phyloP scores from a whole-genome alignment of 1,284 basidiomycete species.

The Sporisorium scitamineum region DNA sequence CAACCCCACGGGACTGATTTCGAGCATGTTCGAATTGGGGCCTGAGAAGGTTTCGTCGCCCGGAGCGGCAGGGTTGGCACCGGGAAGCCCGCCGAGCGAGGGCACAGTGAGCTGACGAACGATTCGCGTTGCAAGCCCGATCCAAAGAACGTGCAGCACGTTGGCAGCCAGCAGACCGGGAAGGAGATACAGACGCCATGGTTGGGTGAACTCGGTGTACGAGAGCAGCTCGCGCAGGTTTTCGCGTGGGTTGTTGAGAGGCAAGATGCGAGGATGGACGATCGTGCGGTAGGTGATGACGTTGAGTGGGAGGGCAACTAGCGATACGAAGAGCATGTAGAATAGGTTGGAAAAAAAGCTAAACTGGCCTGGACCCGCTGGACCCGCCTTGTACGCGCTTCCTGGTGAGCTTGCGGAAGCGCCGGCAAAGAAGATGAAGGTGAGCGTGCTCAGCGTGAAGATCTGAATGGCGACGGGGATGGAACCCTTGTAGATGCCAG shows the following conservation, averaged over 20 bases:
- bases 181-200: constrained; percentile 62
- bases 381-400: constrained; percentile 58
- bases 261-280: constrained; percentile 61
- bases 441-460: constrained; percentile 46
- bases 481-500: constrained; percentile 64
- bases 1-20: constrained; percentile 54
- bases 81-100: constrained; percentile 48
- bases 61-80: constrained; percentile 41
- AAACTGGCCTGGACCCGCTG: constrained; percentile 57
- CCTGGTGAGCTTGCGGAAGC: constrained; percentile 38
- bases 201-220: constrained; percentile 57
- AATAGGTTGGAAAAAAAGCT: constrained; percentile 59
- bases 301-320: constrained; percentile 60
- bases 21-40: constrained; percentile 52
- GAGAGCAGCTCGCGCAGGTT: constrained; percentile 61
- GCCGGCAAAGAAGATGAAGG: constrained; percentile 55
- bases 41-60: constrained; percentile 56
- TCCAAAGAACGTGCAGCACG: constrained; percentile 56
- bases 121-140: constrained; percentile 55
- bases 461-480: constrained; percentile 48
- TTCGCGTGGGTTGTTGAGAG: constrained; percentile 38
- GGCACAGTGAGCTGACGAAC: constrained; percentile 60
- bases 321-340: constrained; percentile 53
- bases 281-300: constrained; percentile 63
- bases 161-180: constrained; percentile 61